phyloP scores from a whole-genome alignment of 176 grass and related monocot genomes.

The Themeda triandra region DNA sequence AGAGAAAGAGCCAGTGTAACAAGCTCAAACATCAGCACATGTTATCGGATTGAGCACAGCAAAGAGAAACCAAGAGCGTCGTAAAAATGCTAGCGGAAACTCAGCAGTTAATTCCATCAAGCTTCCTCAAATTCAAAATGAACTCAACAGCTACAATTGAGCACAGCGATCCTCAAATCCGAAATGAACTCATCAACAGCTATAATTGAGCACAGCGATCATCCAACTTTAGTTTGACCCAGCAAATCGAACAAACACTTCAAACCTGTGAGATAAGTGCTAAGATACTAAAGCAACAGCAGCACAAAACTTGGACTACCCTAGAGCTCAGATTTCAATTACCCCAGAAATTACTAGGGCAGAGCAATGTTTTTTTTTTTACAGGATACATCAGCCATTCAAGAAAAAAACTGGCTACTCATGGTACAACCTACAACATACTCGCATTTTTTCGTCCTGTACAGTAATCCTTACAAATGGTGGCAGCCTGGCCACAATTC shows the following conservation, averaged over 20 bases:
- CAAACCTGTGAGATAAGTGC: not conserved
- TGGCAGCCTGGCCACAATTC: not conserved
- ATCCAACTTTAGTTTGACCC: not conserved
- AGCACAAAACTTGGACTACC: not conserved
- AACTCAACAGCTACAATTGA: not conserved
- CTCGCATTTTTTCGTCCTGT: conserved; percentile 21
- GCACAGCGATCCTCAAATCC: not conserved
- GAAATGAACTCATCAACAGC: not conserved
- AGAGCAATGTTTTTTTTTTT: conserved; percentile 1
- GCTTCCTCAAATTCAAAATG: not conserved
- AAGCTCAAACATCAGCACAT: not conserved
- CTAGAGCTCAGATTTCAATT: conserved; percentile 29
- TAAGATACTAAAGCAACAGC: not conserved
- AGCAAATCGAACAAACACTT: not conserved
- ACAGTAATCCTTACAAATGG: conserved; percentile 33
- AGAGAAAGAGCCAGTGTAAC: not conserved
- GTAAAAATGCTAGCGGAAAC: not conserved
- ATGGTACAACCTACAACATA: conserved; percentile 42
- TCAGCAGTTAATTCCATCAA: not conserved
- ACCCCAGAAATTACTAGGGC: conserved; percentile 37
- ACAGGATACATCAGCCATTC: conserved; percentile 42
- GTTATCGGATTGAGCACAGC: not conserved
- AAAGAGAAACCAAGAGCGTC: not conserved
- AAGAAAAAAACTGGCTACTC: conserved; percentile 38
- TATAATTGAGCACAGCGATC: not conserved